A percentile compares a stretch with the other conserved stretches of the same genome.
These are phyloP conservation scores for Madurella mycetomatis DNA, from an alignment of 2,329 filamentous ascomycete genomes.

Conservation along the genomic window DNA sequence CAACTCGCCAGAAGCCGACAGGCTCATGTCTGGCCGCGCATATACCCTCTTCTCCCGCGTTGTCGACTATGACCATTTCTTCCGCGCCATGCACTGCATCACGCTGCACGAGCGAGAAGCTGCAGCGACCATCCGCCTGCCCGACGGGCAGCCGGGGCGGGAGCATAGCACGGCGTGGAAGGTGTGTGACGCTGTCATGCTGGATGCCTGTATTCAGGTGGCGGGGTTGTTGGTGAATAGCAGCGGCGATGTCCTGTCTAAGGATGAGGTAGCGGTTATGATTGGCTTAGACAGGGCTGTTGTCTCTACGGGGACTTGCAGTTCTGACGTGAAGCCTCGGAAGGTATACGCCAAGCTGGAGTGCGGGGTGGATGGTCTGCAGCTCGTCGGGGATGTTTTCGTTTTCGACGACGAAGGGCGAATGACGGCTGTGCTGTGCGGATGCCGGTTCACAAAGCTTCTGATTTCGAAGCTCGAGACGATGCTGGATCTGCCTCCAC, in stretches of 20 bases:
- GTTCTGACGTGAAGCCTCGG: not conserved
- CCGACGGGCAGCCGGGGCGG: not conserved
- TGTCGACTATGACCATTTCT: conserved; percentile 1
- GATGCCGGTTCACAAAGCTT: not conserved
- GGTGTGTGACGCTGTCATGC: conserved; percentile 1
- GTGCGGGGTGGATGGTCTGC: not conserved
- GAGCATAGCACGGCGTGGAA: not conserved
- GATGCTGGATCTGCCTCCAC: not conserved
- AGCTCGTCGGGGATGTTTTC: conserved; percentile 1
- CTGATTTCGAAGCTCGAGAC: not conserved
- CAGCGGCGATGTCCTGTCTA: not conserved
- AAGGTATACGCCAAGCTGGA: not conserved
- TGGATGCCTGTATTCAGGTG: conserved; percentile 8
- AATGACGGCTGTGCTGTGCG: not conserved
- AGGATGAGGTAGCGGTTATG: not conserved
- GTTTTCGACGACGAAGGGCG: not conserved
- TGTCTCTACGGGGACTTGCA: not conserved
- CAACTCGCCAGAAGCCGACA: not conserved
- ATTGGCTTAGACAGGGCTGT: not conserved
- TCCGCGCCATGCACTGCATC: not conserved
- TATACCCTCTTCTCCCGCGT: conserved; percentile 8
- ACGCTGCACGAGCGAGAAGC: not conserved
- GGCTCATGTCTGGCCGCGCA: not conserved
- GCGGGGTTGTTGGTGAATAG: conserved; percentile 8
- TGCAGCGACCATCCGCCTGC: not conserved